Evolutionary conservation across 768 basidiomycete genomes (phyloP), one percentile per base, ranked within the genome.

Genomic region (Boletus barrowsii): DNA sequence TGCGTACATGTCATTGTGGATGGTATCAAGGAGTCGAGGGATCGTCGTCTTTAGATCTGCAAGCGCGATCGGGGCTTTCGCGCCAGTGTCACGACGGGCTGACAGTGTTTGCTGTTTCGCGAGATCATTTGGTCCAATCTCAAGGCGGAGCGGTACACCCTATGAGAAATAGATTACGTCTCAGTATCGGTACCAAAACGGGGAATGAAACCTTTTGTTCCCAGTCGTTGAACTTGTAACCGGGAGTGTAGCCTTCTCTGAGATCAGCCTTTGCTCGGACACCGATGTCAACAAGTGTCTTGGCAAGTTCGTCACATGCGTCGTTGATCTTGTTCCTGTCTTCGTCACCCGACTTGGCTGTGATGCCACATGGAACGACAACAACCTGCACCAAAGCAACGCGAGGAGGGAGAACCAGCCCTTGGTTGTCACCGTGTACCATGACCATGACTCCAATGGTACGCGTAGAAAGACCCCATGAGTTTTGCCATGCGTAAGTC

Each of bases 201-300:
- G 18, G 22, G 30, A 26, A 52, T 55, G 73, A 44, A 56, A 90
- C 93, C 84, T 96, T 92, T 74, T 98, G 88, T 76, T 99, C 97
- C 94, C 96, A 98, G 65, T 98, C 93, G 68, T 98, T 97, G 78
- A 97, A 99, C 76, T 99, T 99, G 77, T 88, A 98, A 30, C 97
- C 97, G 10, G 97, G 97, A 30, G 96, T 98, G 72, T 98, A 97
- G 9, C 90, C 93, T 4, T 98, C 97, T 55, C 96, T 77, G 57
- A 94, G 75, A 75, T 99, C 97, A 2, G 92, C 92, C 72, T 87
- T 92, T 33, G 91, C 90, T 58, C 90, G 79, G 58, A 98, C 71
- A 43, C 84, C 93, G 8, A 78, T 78, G 62, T 83, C 84, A 70
- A 83, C 81, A 58, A 99, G 75, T 22, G 75, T 80, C 68, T 79